Evolutionary conservation across 2,329 filamentous ascomycete species (phyloP), one percentile per base, ranked within the genome.

Genomic region (Triangularia verruculosa): DNA sequence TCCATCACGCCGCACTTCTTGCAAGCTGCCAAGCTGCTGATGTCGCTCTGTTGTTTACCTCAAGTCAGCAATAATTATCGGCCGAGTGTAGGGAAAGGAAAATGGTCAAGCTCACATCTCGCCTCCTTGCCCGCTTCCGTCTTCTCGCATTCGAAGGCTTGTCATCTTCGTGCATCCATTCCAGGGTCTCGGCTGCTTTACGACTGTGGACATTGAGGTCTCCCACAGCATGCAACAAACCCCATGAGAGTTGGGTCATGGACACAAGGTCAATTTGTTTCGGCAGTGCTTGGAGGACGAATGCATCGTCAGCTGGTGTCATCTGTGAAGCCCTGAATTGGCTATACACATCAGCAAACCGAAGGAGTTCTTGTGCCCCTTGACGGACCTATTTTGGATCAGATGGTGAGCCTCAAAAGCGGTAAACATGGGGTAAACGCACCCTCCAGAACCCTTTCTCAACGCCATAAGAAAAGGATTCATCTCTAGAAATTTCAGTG

Each of bases 361-460:
- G 47, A n/a, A 67, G 61, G 9, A 67, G 63, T 17, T 67, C 65
- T 17, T 59, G 61, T 13, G 65, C 63, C 22, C 58, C 57, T 7
- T 65, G 55, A 4, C 57, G 32, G n/a, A 67, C 25, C 65, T 67
- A 59, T 17, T 20, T 43, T n/a, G 20, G 8, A 2, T 47, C 17
- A 47, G n/a, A 2, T 20, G 7, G 22, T 27, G 9, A 11, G 11
- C 22, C 3, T 25, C 8, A 24, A 13, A n/a, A 27, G n/a, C 22
- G 25, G 15, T 8, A 28, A n/a, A 22, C 24, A 22, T n/a, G 20
- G 25, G 32, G 22, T n/a, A 25, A 34, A 59, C 52, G 61, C 13
- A 64, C 64, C 47, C 52, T 64, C 64, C 64, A 66, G 43, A 66
- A 66, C 3, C 62, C 62, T 30, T 59, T 66, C 34, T 66, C 64